Conservation (phyloP, 345 rosid species). For the Alliaria petiolata region DNA sequence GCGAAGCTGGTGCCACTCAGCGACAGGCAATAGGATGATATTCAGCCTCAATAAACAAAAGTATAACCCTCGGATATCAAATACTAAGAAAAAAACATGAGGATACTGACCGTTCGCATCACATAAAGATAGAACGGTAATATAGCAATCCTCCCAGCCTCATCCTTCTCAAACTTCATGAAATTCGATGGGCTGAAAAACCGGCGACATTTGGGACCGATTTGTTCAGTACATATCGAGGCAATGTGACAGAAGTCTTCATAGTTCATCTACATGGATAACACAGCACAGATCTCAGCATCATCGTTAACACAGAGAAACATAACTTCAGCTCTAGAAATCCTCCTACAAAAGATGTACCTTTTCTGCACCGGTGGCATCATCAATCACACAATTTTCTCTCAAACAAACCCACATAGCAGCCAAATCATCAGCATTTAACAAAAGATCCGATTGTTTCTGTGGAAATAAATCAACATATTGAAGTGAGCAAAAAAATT, state of each 20-base stretch:
- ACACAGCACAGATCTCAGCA: conserved; percentile 12
- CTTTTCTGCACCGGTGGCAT: conserved; percentile 99
- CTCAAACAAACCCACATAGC: conserved; percentile 99
- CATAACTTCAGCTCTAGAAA: conserved; percentile 2
- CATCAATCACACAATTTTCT: conserved; percentile 98
- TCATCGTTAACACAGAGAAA: not conserved
- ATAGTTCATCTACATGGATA: conserved; percentile 78
- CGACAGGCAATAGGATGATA: not conserved
- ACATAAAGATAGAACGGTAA: conserved; percentile 95
- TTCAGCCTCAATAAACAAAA: not conserved
- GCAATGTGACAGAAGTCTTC: conserved; percentile 99
- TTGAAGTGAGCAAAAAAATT: not conserved
- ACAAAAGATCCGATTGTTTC: conserved; percentile 96
- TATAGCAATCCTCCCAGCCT: conserved; percentile 97
- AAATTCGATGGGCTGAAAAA: conserved; percentile 98
- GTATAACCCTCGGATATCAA: not conserved
- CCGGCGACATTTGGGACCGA: conserved; percentile 94
- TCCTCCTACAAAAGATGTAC: conserved; percentile 32
- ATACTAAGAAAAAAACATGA: not conserved
- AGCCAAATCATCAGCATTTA: conserved; percentile 95
- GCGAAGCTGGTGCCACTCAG: not conserved
- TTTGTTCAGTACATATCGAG: conserved; percentile 93
- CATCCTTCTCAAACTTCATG: conserved; percentile 99
- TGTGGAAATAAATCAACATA: conserved; percentile 39
- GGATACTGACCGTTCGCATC: conserved; percentile 89